Base-by-base conservation (phyloP, 768 basidiomycete species). In the Lactifluus echinatus region DNA sequence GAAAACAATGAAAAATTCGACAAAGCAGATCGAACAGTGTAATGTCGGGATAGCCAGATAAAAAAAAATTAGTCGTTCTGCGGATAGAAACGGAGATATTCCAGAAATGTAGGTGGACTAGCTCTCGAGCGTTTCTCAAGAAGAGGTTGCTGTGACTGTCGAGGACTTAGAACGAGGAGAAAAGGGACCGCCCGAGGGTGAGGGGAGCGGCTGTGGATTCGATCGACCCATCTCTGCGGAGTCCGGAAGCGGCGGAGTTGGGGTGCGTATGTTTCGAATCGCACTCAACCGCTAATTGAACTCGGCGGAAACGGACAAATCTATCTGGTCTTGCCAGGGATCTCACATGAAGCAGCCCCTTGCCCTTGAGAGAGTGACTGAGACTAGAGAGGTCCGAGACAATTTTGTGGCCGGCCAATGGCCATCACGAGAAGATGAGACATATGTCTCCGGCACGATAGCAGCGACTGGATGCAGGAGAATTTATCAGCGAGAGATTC, bases 21-120 rank as follows among this genome's bases (percentile, higher is more conserved):
- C 54, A 70, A 65, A 68, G 68, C 68, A 65, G 69, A 64, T 63
- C 64, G 60, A 64, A 66, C 59, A 66, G 66, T 62, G 64, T 62
- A 67, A 66, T 55, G 64, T 58, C 64, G 66, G 66, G 67, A 72
- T 65, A 68, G 70, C 69, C 63, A 66, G 66, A 64, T 61, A 65
- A 63, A 55, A 63, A 60, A 57, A 65, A 59, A 65, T 51, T 55
- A 58, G 63, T 59, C 60, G 66, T 62, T 67, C 65, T 64, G 56
- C 50, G 65, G 69, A 66, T 63, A 66, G 64, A 49, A n/a, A n/a
- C n/a, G n/a, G n/a, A 54, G 46, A 60, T 42, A 51, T 37, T 48
- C 44, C 43, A 15, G 60, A 51, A 44, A 55, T 59, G 64, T 44
- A 40, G 58, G 61, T 57, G 66, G 55, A 66, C 4, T 46, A 26